Evolutionary conservation across 2,329 filamentous ascomycete species (phyloP), one percentile per base, ranked within the genome.

Genomic region (Parascedosporium putredinis): DNA sequence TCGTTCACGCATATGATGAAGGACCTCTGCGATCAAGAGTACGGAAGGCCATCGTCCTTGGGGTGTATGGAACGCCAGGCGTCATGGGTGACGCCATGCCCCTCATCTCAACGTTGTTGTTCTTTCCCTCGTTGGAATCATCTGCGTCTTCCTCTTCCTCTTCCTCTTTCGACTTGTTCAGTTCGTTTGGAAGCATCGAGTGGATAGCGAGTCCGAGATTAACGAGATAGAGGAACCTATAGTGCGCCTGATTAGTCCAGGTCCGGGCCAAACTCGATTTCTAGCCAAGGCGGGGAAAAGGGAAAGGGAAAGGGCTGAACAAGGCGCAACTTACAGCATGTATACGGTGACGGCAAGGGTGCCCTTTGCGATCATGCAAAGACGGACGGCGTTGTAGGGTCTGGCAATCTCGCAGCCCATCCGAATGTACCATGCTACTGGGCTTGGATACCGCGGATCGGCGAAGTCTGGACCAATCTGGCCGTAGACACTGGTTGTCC

Each of bases 381-480:
- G 79, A 50, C 73, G 66, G 45, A 76, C 70, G 24, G 76, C 74
- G 46, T 65, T 66, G 53, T 73, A 73, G 4, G 73, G 69, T 49
- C 68, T 69, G 2, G 82, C 81, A 33, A 83, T 72, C 49, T 65
- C 70, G 67, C 86, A 91, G 53, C 77, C 79, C 62, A 84, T 80
- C 49, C 76, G 75, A 57, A 90, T 78, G 63, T 89, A 90, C 86
- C 86, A 91, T 5, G 84, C 76, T 23, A 79, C 73, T 23, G 72
- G 71, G 58, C 81, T 81, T 4, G 75, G 76, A 58, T 81, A 75
- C 40, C 71, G 63, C 5, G 77, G 66, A 63, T 91, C 86, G 55
- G 77, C 78, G 59, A 83, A 78, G 66, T 91, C 86, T 25, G 84
- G 82, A 9, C 83, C 81, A 49, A 84, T 79, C 64, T 90, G 86